Base-by-base conservation (phyloP, 164 flowering plant species). In the Kingdonia uniflora region DNA sequence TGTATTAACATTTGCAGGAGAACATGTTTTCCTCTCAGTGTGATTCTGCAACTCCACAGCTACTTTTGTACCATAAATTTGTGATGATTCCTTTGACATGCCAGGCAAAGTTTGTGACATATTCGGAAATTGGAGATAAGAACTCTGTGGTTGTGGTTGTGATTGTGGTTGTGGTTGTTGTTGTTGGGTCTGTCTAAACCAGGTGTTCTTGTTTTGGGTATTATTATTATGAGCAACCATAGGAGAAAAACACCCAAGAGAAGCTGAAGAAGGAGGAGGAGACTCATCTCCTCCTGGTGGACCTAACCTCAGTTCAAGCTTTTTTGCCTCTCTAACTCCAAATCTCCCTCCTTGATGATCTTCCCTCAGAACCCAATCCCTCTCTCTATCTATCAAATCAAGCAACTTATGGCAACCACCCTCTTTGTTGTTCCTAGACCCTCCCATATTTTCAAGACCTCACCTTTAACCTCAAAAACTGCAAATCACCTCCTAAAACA, bases 291-390 rank as follows among this genome's bases (percentile, higher is more conserved):
- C 77, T 29, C 86, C 91, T 1, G 97, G 97, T 22, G 92, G 90
- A 52, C 77, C 97, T 24, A 90, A 77, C 68, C 82, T 84, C 16
- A 90, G 77, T 65, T 86, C 95, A 21, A 90, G 79, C 74, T 84
- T 76, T 22, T 67, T 74, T 54, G 80, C 82, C 24, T 82, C 97
- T 42, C 80, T 59, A 64, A 49, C 54, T 13, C 68, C 71, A 60
- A 60, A 58, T 43, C 59, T 41, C 1, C 20, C 52, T 33, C 55
- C 64, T 49, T 51, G 67, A 17, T 51, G 66, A 17, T 53, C 73
- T 43, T 59, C 68, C 37, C 52, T 70, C 51, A 54, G 51, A 42
- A 63, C 8, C 81, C 87, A 74, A 8, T 75, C 73, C 63, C 66
- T 63, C 5, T 72, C 75, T 16, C 67, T 68, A 16, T 83, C 61